Evolutionary conservation across 352 stramenopile genomes (phyloP).

Genomic region (Nothophytophthora sp.): DNA sequence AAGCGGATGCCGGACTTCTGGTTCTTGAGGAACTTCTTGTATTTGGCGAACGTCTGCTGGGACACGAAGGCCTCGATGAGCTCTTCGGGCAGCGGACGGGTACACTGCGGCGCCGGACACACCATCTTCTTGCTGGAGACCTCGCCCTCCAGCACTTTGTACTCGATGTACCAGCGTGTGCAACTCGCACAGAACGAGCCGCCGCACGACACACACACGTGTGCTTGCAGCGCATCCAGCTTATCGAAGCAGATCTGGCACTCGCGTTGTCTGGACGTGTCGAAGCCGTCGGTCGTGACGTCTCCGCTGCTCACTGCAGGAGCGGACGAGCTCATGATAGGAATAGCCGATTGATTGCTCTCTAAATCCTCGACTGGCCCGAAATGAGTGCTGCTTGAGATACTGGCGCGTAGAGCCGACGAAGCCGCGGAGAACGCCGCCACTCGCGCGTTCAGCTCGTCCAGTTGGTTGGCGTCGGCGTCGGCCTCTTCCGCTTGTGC

Average conservation of each 20-base stretch:
- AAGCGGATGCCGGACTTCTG: conserved; percentile 70
- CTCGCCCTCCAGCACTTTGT: conserved; percentile 77
- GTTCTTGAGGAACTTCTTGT: conserved; percentile 64
- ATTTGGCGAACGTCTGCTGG: conserved; percentile 56
- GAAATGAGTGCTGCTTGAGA: conserved; percentile 32
- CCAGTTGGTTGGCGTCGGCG: conserved; percentile 30
- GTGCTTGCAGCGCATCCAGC: conserved; percentile 41
- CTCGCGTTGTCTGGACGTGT: conserved; percentile 29
- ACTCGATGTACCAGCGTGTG: conserved; percentile 73
- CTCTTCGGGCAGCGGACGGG: conserved; percentile 43
- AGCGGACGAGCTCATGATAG: conserved; percentile 15
- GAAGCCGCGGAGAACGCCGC: conserved; percentile 36
- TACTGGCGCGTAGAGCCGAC: conserved; percentile 44
- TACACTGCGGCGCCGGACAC: conserved; percentile 65
- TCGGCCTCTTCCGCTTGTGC: conserved; percentile 19
- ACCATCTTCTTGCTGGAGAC: conserved; percentile 76
- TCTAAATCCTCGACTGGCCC: conserved; percentile 6
- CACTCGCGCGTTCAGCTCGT: conserved; percentile 38
- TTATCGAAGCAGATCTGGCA: conserved; percentile 82
- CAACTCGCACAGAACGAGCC: conserved; percentile 59
- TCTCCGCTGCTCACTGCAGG: conserved; percentile 7
- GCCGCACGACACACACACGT: conserved; percentile 49
- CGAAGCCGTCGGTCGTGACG: conserved; percentile 19
- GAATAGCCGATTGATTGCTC: conserved; percentile 5
- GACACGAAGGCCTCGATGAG: conserved; percentile 57